A percentile compares a stretch with the other conserved stretches of the same genome.
These are phyloP conservation scores for Mimosa pudica DNA, from an alignment of 306 rosid genomes.

Conservation along the genomic window DNA sequence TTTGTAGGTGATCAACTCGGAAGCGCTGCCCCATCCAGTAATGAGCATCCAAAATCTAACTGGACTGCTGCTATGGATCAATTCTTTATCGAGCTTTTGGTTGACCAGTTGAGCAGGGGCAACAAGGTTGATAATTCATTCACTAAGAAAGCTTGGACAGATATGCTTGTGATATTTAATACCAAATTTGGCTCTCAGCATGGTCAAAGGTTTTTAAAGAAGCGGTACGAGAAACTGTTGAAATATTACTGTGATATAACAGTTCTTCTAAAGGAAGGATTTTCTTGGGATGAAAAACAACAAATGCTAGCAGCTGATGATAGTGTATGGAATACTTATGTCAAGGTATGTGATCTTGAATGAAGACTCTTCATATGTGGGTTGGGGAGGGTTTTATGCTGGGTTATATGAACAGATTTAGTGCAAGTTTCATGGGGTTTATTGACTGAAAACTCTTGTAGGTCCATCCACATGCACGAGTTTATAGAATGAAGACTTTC, in stretches of 20 bases:
- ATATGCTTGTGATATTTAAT: conserved; percentile 63
- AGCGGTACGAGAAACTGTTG: conserved; percentile 66
- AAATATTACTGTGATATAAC: conserved; percentile 61
- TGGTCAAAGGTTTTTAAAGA: conserved; percentile 65
- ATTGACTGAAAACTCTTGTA: conserved; percentile 37
- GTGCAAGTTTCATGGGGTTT: conserved; percentile 15
- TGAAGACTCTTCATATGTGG: conserved; percentile 2
- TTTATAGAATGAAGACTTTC: conserved; percentile 65
- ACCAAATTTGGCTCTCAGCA: conserved; percentile 66
- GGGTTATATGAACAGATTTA: conserved; percentile 17
- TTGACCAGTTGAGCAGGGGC: conserved; percentile 70
- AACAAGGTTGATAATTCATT: conserved; percentile 51
- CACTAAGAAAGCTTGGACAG: conserved; percentile 70
- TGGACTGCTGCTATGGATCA: conserved; percentile 74
- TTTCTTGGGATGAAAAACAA: conserved; percentile 68
- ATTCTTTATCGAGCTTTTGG: conserved; percentile 69
- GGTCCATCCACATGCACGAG: conserved; percentile 65
- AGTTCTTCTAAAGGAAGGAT: conserved; percentile 55
- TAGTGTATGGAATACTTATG: conserved; percentile 66
- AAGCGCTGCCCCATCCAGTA: conserved; percentile 43
- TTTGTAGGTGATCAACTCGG: conserved; percentile 56
- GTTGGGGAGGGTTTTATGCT: conserved; percentile 21
- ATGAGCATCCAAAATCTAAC: conserved; percentile 59
- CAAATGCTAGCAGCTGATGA: conserved; percentile 66
- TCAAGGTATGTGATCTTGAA: conserved; percentile 53